Base-by-base conservation (phyloP, 306 rosid species). In the Lablab purpureus region DNA sequence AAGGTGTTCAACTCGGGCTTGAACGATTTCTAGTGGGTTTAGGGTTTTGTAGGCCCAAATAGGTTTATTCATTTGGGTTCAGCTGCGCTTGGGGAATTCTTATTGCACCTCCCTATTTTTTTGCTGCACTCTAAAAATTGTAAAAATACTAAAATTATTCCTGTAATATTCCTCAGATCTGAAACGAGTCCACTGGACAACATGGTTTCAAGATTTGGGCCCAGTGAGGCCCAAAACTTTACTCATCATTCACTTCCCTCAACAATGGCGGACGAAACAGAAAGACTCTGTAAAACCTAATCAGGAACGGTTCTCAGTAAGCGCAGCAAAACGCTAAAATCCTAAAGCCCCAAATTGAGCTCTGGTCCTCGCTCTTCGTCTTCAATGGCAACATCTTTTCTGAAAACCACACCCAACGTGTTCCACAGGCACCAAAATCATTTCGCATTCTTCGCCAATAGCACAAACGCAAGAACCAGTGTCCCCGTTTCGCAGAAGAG, bases 331-430 rank as follows among this genome's bases (percentile, higher is more conserved):
- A 50, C 49, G n/a, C 49, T 8, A 13, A 60, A 69, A 71, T 77
- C 85, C 70, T 45, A 74, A 79, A 62, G 63, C 73, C 62, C 32
- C 14, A 46, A 32, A 45, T 54, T 30, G 51, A 77, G 7, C 58
- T 77, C 75, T 49, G 6, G 34, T 19, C 49, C 52, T 2, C 45
- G 13, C n/a, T 55, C 68, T 1, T 36, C 15, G 0, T 32, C 65
- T 76, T 6, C 51, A n/a, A 86, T 87, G 89, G 79, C 87, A 18
- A 70, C 52, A 3, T 82, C 77, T 9, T 32, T 81, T 3, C 62
- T 84, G 18, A 82, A 84, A 75, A 36, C 18, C 51, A 59, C 84
- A 4, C 52, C 74, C 28, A 54, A 47, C 7, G 25, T 70, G 28
- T 32, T 81, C 22, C 82, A 60, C 37, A 69, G 59, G 36, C 77